These are phyloP conservation scores for Galium porrigens DNA, from an alignment of 305 asterid genomes.

Conservation along the genomic window DNA sequence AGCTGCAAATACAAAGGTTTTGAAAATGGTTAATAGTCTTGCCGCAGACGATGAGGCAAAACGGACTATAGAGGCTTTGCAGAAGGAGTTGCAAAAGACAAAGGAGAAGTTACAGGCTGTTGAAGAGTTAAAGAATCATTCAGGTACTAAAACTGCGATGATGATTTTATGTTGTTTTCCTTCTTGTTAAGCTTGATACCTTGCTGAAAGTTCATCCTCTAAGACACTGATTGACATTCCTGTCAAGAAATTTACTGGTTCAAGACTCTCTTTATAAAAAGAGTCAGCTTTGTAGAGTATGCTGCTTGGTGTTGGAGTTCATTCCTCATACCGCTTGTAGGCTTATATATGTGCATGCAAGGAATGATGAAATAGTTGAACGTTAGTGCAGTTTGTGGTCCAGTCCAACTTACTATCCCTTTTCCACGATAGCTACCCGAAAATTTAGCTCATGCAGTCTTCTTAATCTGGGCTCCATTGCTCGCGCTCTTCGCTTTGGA, in stretches of 20 bases:
- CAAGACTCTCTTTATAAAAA: background rate
- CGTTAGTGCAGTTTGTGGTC: background rate
- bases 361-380: background rate
- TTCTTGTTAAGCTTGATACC: no score
- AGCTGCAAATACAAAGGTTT: conserved; percentile 73
- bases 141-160: conserved; percentile 30
- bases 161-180: background rate
- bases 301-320: background rate
- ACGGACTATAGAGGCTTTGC: conserved; percentile 87
- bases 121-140: conserved; percentile 82
- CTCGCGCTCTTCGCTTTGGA: background rate
- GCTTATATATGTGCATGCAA: background rate
- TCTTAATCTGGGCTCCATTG: background rate
- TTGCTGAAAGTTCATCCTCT: no score
- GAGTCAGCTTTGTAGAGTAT: background rate
- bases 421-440: background rate
- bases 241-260: background rate
- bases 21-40: conserved; percentile 87
- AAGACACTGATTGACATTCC: no score
- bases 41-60: conserved; percentile 82
- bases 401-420: background rate
- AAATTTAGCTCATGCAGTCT: background rate
- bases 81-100: conserved; percentile 76
- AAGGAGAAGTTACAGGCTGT: conserved; percentile 83
- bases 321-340: background rate